A percentile compares a stretch with the other conserved stretches of the same genome.
Evolutionary conservation across 306 rosid species (phyloP).

Genomic region (Rubus idaeus): DNA sequence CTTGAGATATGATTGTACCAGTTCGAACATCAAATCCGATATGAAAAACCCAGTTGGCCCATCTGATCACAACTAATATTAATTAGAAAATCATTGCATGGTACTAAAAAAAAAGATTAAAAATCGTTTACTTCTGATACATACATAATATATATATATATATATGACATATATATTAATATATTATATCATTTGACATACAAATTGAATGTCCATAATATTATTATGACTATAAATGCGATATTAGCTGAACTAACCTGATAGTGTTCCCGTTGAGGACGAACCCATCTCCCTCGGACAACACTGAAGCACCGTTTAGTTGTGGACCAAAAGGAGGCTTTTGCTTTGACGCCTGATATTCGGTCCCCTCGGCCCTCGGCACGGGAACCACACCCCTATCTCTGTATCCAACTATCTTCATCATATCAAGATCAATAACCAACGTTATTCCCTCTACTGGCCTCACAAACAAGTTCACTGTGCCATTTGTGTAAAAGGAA

Average conservation of each 20-base stretch:
- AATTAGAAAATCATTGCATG: not conserved
- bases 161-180: too few relatives aligned
- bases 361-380: slow-evolving; percentile 39
- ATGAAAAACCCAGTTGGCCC: slow-evolving; percentile 24
- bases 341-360: slow-evolving; percentile 27
- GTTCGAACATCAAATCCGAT: slow-evolving; percentile 10
- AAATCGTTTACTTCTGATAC: not conserved
- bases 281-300: slow-evolving; percentile 21
- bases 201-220: not conserved
- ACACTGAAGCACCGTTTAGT: slow-evolving; percentile 9
- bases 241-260: slow-evolving; percentile 10
- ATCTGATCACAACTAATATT: not conserved
- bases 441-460: slow-evolving; percentile 41
- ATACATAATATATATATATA: too few relatives aligned
- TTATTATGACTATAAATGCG: too few relatives aligned
- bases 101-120: not conserved
- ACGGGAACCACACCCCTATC: slow-evolving; percentile 32
- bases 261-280: slow-evolving; percentile 23
- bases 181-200: too few relatives aligned
- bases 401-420: slow-evolving; percentile 29
- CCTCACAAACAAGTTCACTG: slow-evolving; percentile 34
- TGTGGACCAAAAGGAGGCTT: slow-evolving; percentile 33
- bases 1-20: slow-evolving; percentile 4
- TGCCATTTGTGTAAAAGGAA: slow-evolving; percentile 30
- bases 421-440: slow-evolving; percentile 38